These are phyloP conservation scores for Neurospora cerealis DNA, from an alignment of 495 filamentous ascomycete species.

Conservation along the genomic window DNA sequence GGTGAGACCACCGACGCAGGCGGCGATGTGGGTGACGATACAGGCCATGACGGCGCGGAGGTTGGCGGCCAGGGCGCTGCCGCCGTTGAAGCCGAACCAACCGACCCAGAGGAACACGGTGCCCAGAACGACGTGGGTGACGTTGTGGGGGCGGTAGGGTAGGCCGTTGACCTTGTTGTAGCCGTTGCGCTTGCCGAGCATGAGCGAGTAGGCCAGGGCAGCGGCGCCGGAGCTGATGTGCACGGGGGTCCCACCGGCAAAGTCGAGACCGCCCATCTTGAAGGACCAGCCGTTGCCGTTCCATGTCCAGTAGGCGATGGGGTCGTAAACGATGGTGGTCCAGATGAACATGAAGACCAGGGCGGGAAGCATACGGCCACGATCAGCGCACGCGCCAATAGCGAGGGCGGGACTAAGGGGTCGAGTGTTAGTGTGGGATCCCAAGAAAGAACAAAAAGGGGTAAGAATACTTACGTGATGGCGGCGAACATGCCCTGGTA, in stretches of 20 bases:
- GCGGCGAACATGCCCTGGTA: constrained; percentile 98
- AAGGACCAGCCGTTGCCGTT: constrained; percentile 79
- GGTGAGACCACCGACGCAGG: constrained; percentile 82
- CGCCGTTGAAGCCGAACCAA: constrained; percentile 98
- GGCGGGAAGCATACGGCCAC: constrained; percentile 88
- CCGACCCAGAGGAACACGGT: constrained; percentile 99
- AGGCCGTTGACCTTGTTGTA: constrained; percentile 75
- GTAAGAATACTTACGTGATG: constrained; percentile 50
- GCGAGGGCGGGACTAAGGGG: constrained; percentile 62
- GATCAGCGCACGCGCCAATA: constrained; percentile 84
- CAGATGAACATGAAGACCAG: constrained; percentile 96
- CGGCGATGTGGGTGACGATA: constrained; percentile 62
- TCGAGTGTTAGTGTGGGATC: neutral
- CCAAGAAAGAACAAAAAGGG: neutral
- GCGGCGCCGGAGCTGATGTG: constrained; percentile 89
- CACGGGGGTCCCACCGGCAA: constrained; percentile 92
- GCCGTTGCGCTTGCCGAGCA: constrained; percentile 82
- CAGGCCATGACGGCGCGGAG: constrained; percentile 74
- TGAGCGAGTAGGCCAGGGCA: constrained; percentile 81
- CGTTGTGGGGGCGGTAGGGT: constrained; percentile 96
- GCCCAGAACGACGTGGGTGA: constrained; percentile 91
- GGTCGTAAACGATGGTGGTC: constrained; percentile 89
- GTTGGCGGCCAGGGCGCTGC: constrained; percentile 82
- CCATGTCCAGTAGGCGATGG: constrained; percentile 98
- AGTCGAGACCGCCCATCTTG: constrained; percentile 81